Conservation (phyloP, 768 basidiomycete genomes). For the Neoboletus subvelutipes region DNA sequence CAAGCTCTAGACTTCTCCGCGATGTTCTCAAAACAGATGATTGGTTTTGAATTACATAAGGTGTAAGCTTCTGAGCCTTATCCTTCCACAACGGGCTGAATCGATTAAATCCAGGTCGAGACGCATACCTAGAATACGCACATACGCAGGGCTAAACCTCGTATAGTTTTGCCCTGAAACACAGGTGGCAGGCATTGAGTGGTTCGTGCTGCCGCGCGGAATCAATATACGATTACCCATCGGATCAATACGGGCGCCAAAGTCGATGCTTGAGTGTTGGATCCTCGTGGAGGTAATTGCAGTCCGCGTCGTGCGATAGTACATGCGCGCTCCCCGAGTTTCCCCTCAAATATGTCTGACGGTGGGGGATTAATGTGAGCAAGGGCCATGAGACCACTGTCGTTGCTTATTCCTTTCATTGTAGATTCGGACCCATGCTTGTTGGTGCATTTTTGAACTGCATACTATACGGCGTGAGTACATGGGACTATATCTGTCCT, state of each 20-base stretch:
- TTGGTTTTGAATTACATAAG: background rate
- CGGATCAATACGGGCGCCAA: too few relatives aligned
- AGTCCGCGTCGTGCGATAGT: background rate
- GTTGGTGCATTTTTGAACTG: constrained; percentile 13
- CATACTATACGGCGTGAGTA: constrained; percentile 18
- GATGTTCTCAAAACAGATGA: background rate
- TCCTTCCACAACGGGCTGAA: background rate
- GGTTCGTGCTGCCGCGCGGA: too few relatives aligned
- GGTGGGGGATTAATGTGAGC: background rate
- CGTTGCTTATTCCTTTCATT: constrained; percentile 37
- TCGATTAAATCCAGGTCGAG: background rate
- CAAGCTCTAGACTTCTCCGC: too few relatives aligned
- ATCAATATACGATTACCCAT: background rate
- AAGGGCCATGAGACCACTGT: background rate
- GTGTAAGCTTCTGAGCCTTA: background rate
- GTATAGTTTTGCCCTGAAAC: background rate
- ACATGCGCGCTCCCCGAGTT: background rate
- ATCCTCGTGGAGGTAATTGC: too few relatives aligned
- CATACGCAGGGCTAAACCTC: background rate
- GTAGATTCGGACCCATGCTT: constrained; percentile 33
- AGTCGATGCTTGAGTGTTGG: too few relatives aligned
- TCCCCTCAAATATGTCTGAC: background rate
- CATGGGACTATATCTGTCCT: background rate
- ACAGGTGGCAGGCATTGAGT: background rate
- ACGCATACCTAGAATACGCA: background rate